phyloP scores from a whole-genome alignment of 805 yeast species.

The Suhomyces pyralidae region DNA sequence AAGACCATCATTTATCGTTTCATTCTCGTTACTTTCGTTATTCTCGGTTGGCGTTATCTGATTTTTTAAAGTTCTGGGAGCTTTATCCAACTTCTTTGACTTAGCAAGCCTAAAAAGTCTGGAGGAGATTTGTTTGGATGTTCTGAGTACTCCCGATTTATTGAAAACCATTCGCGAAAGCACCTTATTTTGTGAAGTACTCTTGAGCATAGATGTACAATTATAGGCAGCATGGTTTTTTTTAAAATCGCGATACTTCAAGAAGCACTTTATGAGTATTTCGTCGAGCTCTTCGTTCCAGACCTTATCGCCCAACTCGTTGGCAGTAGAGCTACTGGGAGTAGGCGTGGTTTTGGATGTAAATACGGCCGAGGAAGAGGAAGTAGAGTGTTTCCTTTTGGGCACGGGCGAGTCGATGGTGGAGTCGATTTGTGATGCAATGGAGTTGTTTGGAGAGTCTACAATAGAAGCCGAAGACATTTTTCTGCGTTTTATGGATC shows the following conservation, averaged over 20 bases:
- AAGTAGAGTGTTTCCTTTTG: constrained; percentile 4
- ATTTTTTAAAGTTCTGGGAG: constrained; percentile 1
- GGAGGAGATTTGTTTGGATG: constrained; percentile 35
- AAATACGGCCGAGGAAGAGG: not conserved
- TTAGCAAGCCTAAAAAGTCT: constrained; percentile 29
- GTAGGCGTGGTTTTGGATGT: not conserved
- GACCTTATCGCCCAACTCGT: constrained; percentile 16
- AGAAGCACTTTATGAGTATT: constrained; percentile 31
- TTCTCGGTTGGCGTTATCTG: not conserved
- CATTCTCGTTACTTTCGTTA: not conserved
- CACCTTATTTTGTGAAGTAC: constrained; percentile 37
- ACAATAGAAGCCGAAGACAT: constrained; percentile 6
- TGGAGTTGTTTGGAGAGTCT: constrained; percentile 33
- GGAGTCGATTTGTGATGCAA: constrained; percentile 36
- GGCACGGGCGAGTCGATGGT: constrained; percentile 25
- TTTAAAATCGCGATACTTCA: constrained; percentile 32
- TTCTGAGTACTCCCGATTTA: constrained; percentile 33
- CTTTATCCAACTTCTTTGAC: constrained; percentile 20
- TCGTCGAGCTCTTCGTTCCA: constrained; percentile 39
- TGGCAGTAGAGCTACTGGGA: not conserved
- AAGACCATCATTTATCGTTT: constrained; percentile 12
- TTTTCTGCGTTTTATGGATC: constrained; percentile 9
- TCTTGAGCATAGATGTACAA: constrained; percentile 22
- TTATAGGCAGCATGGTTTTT: constrained; percentile 19
- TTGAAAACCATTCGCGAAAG: constrained; percentile 38